These are phyloP conservation scores for Paratrimastix pyriformis DNA, from an alignment of 78 protist species.

Conservation along the genomic window DNA sequence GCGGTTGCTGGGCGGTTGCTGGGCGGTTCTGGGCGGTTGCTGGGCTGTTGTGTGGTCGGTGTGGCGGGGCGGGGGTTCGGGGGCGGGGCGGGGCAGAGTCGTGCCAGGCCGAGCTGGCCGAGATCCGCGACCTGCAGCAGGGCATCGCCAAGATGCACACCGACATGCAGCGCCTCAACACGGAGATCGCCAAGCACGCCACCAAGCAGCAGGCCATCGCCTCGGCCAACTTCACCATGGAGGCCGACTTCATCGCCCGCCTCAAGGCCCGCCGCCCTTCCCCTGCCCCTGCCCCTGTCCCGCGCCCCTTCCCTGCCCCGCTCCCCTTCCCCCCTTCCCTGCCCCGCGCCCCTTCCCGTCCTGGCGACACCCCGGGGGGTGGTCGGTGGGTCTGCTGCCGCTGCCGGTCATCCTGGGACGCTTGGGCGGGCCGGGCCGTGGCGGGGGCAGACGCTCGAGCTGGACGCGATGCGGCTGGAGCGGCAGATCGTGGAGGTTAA, in stretches of 20 bases:
- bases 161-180: slow-evolving; percentile 30
- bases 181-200: neutral
- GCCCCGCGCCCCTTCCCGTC: too few relatives aligned
- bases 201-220: slow-evolving; percentile 5
- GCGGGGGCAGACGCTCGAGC: slow-evolving; percentile 16
- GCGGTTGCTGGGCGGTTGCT: too few relatives aligned
- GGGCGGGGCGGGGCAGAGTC: too few relatives aligned
- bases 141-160: slow-evolving; percentile 5
- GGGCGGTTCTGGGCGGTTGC: too few relatives aligned
- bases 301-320: too few relatives aligned
- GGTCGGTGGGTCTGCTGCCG: too few relatives aligned
- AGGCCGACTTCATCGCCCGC: neutral
- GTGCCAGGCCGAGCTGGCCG: neutral
- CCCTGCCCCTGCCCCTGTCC: neutral
- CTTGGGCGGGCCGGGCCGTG: too few relatives aligned
- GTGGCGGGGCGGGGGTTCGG: too few relatives aligned
- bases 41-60: too few relatives aligned
- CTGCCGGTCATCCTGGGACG: too few relatives aligned
- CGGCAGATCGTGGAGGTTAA: slow-evolving; percentile 4
- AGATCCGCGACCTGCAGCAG: neutral
- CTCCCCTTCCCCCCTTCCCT: too few relatives aligned
- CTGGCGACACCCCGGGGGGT: too few relatives aligned
- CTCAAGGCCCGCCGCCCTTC: neutral
- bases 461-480: slow-evolving; percentile 23
- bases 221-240: slow-evolving; percentile 25